Percentiles rank a stretch among this genome's conserved stretches.
Conservation (phyloP, 805 yeast species). For the Candida montana region DNA sequence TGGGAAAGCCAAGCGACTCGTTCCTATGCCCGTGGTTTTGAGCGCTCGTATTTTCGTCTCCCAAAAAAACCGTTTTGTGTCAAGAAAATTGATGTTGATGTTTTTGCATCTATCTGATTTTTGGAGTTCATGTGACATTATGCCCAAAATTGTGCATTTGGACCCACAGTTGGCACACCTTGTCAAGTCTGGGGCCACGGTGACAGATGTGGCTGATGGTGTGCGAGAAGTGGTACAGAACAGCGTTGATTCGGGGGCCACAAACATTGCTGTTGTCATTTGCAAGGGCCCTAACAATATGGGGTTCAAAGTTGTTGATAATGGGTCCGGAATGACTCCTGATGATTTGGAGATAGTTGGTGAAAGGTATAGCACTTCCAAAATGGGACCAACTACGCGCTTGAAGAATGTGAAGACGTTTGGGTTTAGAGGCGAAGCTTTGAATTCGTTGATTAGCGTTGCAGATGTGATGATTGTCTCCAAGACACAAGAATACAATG, state of each 20-base stretch:
- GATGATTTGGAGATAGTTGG: constrained; percentile 46
- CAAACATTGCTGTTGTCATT: constrained; percentile 26
- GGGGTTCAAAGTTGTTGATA: constrained; percentile 43
- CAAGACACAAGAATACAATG: constrained; percentile 28
- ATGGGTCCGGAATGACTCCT: constrained; percentile 64
- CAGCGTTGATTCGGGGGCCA: constrained; percentile 49
- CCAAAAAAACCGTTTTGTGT: too few species aligned
- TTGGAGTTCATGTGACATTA: too few species aligned
- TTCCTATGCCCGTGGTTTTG: too few species aligned
- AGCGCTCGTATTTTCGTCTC: too few species aligned
- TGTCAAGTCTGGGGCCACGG: constrained; percentile 19
- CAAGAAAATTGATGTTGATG: too few species aligned
- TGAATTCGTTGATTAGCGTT: constrained; percentile 47
- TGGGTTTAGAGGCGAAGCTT: constrained; percentile 75
- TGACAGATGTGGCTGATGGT: constrained; percentile 36
- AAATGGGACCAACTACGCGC: constrained; percentile 34
- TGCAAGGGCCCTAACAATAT: constrained; percentile 25
- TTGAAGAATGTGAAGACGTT: constrained; percentile 36
- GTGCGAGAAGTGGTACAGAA: constrained; percentile 49
- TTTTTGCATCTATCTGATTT: too few species aligned
- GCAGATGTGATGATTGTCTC: constrained; percentile 46
- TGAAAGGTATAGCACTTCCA: constrained; percentile 49
- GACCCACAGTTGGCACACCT: constrained; percentile 6
- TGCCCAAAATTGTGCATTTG: neutral
- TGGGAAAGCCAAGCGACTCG: too few species aligned